phyloP scores from a whole-genome alignment of 2,329 filamentous ascomycete species.

The Fusarium udum region DNA sequence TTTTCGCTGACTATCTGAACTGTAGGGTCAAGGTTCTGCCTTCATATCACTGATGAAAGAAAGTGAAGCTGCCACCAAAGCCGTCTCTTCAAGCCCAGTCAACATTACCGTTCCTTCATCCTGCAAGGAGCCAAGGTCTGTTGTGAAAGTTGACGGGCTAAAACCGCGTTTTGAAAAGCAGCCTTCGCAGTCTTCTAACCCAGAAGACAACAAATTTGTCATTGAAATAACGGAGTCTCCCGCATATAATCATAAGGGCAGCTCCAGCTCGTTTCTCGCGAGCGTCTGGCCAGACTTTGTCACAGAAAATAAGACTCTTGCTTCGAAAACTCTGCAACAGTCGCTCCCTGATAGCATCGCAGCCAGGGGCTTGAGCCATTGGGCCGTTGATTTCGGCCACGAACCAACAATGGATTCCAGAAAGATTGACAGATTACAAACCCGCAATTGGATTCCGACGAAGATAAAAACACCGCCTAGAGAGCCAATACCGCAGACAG shows the following conservation, averaged over 20 bases:
- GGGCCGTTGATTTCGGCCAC: constrained; percentile 48
- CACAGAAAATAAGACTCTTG: constrained; percentile 47
- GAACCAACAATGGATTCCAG: constrained; percentile 9
- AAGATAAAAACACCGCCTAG: constrained; percentile 8
- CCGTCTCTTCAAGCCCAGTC: constrained; percentile 59
- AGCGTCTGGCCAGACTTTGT: constrained; percentile 54
- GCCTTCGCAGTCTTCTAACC: background rate
- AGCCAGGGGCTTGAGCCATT: constrained; percentile 55
- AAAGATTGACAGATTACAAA: constrained; percentile 22
- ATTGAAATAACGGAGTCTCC: constrained; percentile 53
- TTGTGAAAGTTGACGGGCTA: constrained; percentile 16
- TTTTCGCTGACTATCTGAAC: background rate
- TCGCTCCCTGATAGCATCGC: constrained; percentile 53
- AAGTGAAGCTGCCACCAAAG: constrained; percentile 49
- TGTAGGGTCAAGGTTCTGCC: constrained; percentile 57
- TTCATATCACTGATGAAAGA: constrained; percentile 61
- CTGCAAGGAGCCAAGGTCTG: constrained; percentile 41
- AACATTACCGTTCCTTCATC: constrained; percentile 54
- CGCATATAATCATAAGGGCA: constrained; percentile 53
- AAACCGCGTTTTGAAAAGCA: background rate
- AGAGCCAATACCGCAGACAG: background rate
- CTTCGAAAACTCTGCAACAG: constrained; percentile 50
- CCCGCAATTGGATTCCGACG: constrained; percentile 30
- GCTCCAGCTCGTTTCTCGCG: constrained; percentile 50
- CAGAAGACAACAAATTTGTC: constrained; percentile 50